A percentile compares a stretch with the other conserved stretches of the same genome.
These are phyloP conservation scores for Zygotorulaspora chibaensis DNA, from an alignment of 805 yeast genomes.

Conservation along the genomic window DNA sequence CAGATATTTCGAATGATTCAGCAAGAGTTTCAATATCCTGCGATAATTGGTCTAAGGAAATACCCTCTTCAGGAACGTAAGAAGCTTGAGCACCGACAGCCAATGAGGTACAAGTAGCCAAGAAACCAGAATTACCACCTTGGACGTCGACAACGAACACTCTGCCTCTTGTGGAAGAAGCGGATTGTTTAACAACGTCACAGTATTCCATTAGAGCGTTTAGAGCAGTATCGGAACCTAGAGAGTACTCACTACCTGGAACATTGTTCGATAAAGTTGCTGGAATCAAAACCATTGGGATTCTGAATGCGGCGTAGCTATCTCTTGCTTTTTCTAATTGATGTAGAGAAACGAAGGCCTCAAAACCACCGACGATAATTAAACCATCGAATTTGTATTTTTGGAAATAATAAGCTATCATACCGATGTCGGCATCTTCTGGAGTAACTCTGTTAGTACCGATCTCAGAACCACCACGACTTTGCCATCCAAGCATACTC, in stretches of 20 bases:
- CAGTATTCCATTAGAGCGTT: conserved; percentile 67
- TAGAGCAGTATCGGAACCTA: conserved; percentile 73
- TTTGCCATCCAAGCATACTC: conserved; percentile 68
- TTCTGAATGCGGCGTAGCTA: conserved; percentile 65
- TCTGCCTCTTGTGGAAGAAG: conserved; percentile 72
- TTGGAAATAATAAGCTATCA: conserved; percentile 67
- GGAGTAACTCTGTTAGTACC: conserved; percentile 78
- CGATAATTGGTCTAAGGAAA: conserved; percentile 55
- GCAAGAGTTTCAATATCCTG: conserved; percentile 61
- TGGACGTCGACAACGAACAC: conserved; percentile 79
- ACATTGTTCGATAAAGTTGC: conserved; percentile 79
- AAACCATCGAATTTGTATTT: conserved; percentile 67
- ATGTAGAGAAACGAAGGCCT: conserved; percentile 67
- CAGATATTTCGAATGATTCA: conserved; percentile 53
- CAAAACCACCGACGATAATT: conserved; percentile 76
- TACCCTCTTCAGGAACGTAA: conserved; percentile 71
- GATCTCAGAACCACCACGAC: conserved; percentile 72
- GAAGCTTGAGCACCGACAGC: conserved; percentile 71
- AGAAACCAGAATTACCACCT: conserved; percentile 80
- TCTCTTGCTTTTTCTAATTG: conserved; percentile 58
- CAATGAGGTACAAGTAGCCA: conserved; percentile 64
- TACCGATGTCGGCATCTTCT: conserved; percentile 59
- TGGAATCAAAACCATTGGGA: conserved; percentile 75
- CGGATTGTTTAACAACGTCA: conserved; percentile 75
- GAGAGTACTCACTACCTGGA: conserved; percentile 76